Conservation (phyloP, 345 rosid species). For the Salix viminalis region DNA sequence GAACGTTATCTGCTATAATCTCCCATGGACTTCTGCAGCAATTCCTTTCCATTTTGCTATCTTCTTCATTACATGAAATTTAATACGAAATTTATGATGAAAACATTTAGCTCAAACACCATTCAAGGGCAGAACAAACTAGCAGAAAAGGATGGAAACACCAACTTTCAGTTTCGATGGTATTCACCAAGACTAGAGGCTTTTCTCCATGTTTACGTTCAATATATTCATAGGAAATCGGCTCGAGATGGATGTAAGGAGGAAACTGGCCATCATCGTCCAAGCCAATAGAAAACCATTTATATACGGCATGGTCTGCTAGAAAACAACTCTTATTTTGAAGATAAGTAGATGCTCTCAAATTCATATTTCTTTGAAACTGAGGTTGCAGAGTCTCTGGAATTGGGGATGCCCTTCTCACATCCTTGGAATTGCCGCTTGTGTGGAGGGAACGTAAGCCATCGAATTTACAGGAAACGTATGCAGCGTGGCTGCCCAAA, state of each 20-base stretch:
- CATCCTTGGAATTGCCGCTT: conserved; percentile 44
- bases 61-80: conserved; percentile 6
- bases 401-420: conserved; percentile 23
- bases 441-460: conserved; percentile 11
- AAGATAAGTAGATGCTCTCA: conserved; percentile 7
- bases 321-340: conserved; percentile 20
- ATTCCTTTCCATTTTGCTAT: conserved; percentile 16
- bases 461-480: too few species aligned
- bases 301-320: conserved; percentile 26
- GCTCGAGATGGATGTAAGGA: conserved; percentile 31
- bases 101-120: too few species aligned
- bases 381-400: conserved; percentile 29
- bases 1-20: conserved; percentile 40
- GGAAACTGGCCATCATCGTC: conserved; percentile 31
- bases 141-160: background rate
- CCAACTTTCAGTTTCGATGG: conserved; percentile 26
- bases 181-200: conserved; percentile 35
- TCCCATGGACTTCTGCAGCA: conserved; percentile 30
- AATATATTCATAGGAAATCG: conserved; percentile 28
- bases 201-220: conserved; percentile 28
- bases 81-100: background rate
- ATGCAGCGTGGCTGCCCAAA: background rate
- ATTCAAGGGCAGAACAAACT: background rate
- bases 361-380: conserved; percentile 31
- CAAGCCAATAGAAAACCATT: conserved; percentile 52